Evolutionary conservation across 1,284 basidiomycete species (phyloP).

Genomic region (Tausonia pullulans): DNA sequence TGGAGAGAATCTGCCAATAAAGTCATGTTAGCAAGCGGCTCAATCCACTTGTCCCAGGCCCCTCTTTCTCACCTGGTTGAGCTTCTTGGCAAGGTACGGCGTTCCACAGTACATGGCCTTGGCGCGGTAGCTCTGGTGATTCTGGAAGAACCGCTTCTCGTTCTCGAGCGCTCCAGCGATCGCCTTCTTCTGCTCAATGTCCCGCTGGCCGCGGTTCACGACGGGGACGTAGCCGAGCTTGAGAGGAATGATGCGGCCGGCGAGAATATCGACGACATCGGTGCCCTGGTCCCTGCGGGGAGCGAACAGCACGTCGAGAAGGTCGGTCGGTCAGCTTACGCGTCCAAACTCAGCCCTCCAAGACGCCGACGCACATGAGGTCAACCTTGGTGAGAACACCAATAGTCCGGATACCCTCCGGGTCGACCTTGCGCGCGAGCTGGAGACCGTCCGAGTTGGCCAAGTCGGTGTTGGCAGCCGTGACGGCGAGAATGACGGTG

Average conservation of each 20-base stretch:
- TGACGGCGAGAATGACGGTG: conserved; percentile 78
- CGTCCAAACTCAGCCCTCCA: neutral
- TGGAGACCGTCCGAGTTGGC: conserved; percentile 98
- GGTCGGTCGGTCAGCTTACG: neutral
- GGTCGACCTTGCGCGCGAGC: conserved; percentile 90
- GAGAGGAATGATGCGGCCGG: conserved; percentile 85
- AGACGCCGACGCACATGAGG: conserved; percentile 58
- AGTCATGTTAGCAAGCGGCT: neutral
- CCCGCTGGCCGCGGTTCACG: conserved; percentile 90
- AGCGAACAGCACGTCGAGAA: neutral
- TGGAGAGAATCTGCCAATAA: conserved; percentile 52
- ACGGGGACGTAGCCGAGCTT: conserved; percentile 95
- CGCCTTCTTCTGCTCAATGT: conserved; percentile 79
- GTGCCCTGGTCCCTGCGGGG: conserved; percentile 75
- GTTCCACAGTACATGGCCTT: conserved; percentile 96
- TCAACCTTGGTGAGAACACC: conserved; percentile 98
- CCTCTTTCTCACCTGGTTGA: conserved; percentile 63
- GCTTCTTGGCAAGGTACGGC: conserved; percentile 89
- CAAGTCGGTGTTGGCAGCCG: conserved; percentile 90
- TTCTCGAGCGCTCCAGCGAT: conserved; percentile 76
- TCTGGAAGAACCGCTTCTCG: conserved; percentile 88
- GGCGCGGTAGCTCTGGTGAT: conserved; percentile 78
- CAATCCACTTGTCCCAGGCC: conserved; percentile 4
- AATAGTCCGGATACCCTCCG: conserved; percentile 87
- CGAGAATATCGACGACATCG: conserved; percentile 95